Percentiles rank a stretch among this genome's conserved stretches.
These are phyloP conservation scores for Dendrostoma leiphaemia DNA, from an alignment of 2,329 filamentous ascomycete genomes.

Conservation along the genomic window DNA sequence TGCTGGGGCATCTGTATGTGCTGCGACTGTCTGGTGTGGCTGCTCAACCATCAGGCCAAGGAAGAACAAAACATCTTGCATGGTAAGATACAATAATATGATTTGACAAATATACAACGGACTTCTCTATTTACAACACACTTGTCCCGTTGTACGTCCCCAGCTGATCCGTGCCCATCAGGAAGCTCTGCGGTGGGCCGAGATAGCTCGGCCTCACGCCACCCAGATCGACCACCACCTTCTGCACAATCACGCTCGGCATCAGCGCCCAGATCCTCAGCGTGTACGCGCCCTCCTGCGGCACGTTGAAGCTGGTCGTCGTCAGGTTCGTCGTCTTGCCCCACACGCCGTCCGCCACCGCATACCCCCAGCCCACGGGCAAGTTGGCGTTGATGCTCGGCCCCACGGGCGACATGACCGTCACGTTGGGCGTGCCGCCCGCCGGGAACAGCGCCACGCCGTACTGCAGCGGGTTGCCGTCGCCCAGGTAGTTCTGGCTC, in stretches of 20 bases:
- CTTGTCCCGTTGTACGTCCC: slow-evolving; percentile 37
- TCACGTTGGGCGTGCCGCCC: slow-evolving; percentile 28
- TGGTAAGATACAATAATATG: neutral
- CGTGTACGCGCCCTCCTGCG: slow-evolving; percentile 43
- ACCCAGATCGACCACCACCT: slow-evolving; percentile 54
- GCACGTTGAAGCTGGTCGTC: slow-evolving; percentile 41
- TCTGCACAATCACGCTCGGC: slow-evolving; percentile 53
- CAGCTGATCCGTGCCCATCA: slow-evolving; percentile 38
- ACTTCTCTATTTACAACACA: slow-evolving; percentile 1
- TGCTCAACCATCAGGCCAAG: too few species aligned
- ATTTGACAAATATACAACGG: neutral
- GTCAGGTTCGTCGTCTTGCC: slow-evolving; percentile 42
- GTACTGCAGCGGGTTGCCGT: slow-evolving; percentile 49
- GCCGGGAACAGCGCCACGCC: slow-evolving; percentile 45
- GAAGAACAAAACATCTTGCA: too few species aligned
- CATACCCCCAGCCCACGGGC: slow-evolving; percentile 40
- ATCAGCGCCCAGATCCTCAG: slow-evolving; percentile 51
- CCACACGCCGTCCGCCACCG: slow-evolving; percentile 47
- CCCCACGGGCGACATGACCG: slow-evolving; percentile 40
- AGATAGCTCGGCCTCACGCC: slow-evolving; percentile 54
- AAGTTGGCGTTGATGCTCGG: slow-evolving; percentile 38
- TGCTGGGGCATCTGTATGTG: too few species aligned
- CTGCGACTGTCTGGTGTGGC: too few species aligned
- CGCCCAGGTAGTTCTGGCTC: slow-evolving; percentile 51
- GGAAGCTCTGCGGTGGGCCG: slow-evolving; percentile 55